These are phyloP conservation scores for Candida ipomoeae DNA, from an alignment of 805 yeast genomes.

Conservation along the genomic window DNA sequence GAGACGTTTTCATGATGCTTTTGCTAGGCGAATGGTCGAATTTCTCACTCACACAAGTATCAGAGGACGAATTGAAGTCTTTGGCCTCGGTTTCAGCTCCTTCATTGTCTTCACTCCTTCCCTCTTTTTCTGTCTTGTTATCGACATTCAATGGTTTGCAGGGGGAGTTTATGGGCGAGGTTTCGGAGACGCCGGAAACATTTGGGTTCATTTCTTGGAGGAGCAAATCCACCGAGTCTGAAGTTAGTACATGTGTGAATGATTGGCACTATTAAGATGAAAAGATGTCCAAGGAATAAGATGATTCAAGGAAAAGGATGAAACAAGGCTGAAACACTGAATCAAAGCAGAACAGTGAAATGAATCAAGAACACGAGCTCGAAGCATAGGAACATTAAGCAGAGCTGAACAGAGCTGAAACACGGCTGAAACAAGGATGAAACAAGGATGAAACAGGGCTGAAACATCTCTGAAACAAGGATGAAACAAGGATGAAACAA, in stretches of 20 bases:
- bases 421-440: too few relatives aligned
- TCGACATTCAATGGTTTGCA: constrained; percentile 28
- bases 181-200: background rate
- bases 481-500: too few relatives aligned
- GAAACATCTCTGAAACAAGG: too few relatives aligned
- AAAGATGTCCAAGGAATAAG: too few relatives aligned
- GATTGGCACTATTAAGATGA: background rate
- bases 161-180: constrained; percentile 24
- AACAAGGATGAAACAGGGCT: too few relatives aligned
- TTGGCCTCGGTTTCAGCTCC: background rate
- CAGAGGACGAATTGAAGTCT: constrained; percentile 39
- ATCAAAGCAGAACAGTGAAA: too few relatives aligned
- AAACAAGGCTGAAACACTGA: too few relatives aligned
- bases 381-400: too few relatives aligned
- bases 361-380: too few relatives aligned
- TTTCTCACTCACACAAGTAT: constrained; percentile 38
- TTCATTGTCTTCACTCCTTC: background rate
- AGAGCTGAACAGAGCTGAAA: too few relatives aligned
- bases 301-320: too few relatives aligned
- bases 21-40: constrained; percentile 29
- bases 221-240: constrained; percentile 29
- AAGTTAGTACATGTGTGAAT: constrained; percentile 17
- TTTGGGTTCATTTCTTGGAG: constrained; percentile 24
- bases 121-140: background rate
- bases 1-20: constrained; percentile 30